A percentile compares a stretch with the other conserved stretches of the same genome.
These are phyloP conservation scores for Lichenothelia convexa DNA, from an alignment of 495 filamentous ascomycete species.

Conservation along the genomic window DNA sequence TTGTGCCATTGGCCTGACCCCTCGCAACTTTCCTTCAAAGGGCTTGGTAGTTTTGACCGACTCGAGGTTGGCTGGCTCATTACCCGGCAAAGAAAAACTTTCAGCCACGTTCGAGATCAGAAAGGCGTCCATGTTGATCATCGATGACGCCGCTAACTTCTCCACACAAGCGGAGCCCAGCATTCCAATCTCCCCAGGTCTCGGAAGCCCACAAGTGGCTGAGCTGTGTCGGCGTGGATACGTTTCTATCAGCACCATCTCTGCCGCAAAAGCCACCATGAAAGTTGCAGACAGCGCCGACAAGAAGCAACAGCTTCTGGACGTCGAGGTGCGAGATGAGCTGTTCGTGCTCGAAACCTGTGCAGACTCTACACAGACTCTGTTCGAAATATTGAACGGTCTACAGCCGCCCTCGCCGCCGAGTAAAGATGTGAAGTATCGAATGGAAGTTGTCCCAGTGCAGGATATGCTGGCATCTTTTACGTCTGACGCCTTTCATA, in stretches of 20 bases:
- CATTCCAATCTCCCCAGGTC: constrained; percentile 12
- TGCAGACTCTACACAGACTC: constrained; percentile 90
- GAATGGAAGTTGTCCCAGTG: constrained; percentile 69
- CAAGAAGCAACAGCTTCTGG: constrained; percentile 43
- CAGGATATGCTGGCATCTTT: constrained; percentile 81
- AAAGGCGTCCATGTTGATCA: constrained; percentile 65
- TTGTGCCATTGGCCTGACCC: constrained; percentile 72
- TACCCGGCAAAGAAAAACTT: constrained; percentile 41
- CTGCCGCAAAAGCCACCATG: constrained; percentile 49
- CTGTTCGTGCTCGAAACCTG: constrained; percentile 85
- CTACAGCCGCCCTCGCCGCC: constrained; percentile 69
- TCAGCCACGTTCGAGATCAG: constrained; percentile 47
- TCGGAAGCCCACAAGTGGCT: constrained; percentile 40
- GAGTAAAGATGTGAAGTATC: constrained; percentile 64
- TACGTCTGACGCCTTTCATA: constrained; percentile 56
- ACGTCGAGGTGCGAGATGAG: constrained; percentile 67
- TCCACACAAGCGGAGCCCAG: not conserved
- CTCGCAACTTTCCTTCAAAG: constrained; percentile 54
- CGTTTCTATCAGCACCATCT: constrained; percentile 69
- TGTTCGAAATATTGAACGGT: constrained; percentile 62
- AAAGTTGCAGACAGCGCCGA: constrained; percentile 32
- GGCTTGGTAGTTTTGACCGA: constrained; percentile 61
- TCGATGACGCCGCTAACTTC: constrained; percentile 38
- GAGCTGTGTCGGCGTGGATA: constrained; percentile 54
- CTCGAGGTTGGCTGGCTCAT: constrained; percentile 40